Base-by-base conservation (phyloP, 2,329 filamentous ascomycete genomes). In the Rhynchosporium graminicola region DNA sequence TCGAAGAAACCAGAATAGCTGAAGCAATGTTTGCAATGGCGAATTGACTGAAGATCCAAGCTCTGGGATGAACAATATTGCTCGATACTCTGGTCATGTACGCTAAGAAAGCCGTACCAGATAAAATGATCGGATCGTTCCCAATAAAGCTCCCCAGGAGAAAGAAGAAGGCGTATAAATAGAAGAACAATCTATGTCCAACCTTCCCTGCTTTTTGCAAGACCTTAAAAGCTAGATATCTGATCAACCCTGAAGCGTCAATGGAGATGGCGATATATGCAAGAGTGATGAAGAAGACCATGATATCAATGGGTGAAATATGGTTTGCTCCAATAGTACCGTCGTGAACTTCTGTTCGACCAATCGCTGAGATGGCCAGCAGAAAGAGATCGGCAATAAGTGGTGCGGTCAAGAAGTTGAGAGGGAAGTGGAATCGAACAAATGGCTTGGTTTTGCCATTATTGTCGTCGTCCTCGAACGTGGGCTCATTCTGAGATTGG, bases 221-320 rank as follows among this genome's bases (percentile, higher is more conserved):
- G 0, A 91, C 88, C 64, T 84, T 88, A 77, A 89, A 90, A 0
- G 89, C 88, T 28, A 91, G 72, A 65, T 80, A 91, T 60, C 88
- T 78, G 69, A 91, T 90, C 15, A 91, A 78, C 3, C 89, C 89
- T 0, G 88, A 91, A 2, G 89, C 88, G 67, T 91, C 89, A 63
- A 91, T 89, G 0, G 88, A 91, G 51, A 92, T 90, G 52, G 89
- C 88, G 63, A 91, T 90, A 69, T 91, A 92, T 2, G 89, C 88
- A 48, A 90, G 73, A 0, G 87, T 89, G 48, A 91, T 78, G 76
- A 92, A 91, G 76, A 91, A 91, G 15, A 80, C 76, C 86, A 91
- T 90, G 64, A 91, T 90, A 64, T 91, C 87, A 67, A 89, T 81
- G 0, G 88, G 88, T 2, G 79, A 79, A 67, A 92, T 91, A 69